Conservation (phyloP, 495 filamentous ascomycete genomes). For the Penicillium turbatum region DNA sequence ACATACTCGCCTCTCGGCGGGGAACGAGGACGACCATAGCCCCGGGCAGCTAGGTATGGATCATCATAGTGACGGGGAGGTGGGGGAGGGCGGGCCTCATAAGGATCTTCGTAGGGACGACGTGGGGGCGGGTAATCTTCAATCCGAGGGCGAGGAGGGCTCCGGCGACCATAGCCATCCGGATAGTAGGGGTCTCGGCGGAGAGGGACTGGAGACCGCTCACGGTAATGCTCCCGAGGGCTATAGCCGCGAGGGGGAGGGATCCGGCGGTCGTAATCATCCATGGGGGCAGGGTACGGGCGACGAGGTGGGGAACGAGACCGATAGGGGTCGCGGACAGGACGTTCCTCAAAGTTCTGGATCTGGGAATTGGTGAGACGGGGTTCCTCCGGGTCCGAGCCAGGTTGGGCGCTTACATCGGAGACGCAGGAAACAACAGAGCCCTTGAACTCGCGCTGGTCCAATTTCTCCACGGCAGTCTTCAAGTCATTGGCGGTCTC, state of each 20-base stretch:
- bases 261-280: constrained; percentile 73
- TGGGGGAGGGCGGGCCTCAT: constrained; percentile 42
- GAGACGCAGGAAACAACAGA: constrained; percentile 74
- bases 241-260: constrained; percentile 76
- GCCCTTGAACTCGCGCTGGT: constrained; percentile 87
- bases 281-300: constrained; percentile 56
- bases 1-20: constrained; percentile 42
- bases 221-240: constrained; percentile 80
- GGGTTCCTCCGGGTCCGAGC: constrained; percentile 19
- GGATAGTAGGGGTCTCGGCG: constrained; percentile 81
- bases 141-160: constrained; percentile 64
- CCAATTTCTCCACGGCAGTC: constrained; percentile 87
- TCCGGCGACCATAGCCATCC: constrained; percentile 63
- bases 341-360: constrained; percentile 59
- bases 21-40: constrained; percentile 43
- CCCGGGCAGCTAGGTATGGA: constrained; percentile 40
- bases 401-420: constrained; percentile 59
- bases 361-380: constrained; percentile 45
- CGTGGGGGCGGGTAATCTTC: constrained; percentile 68
- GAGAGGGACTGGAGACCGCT: constrained; percentile 67
- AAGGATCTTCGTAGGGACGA: constrained; percentile 51
- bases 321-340: constrained; percentile 64
- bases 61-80: constrained; percentile 46
- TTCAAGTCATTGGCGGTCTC: constrained; percentile 88
- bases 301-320: constrained; percentile 69